Percentiles rank a stretch among this genome's conserved stretches.
phyloP scores from a whole-genome alignment of 345 rosid species.

The Gossypium turneri region DNA sequence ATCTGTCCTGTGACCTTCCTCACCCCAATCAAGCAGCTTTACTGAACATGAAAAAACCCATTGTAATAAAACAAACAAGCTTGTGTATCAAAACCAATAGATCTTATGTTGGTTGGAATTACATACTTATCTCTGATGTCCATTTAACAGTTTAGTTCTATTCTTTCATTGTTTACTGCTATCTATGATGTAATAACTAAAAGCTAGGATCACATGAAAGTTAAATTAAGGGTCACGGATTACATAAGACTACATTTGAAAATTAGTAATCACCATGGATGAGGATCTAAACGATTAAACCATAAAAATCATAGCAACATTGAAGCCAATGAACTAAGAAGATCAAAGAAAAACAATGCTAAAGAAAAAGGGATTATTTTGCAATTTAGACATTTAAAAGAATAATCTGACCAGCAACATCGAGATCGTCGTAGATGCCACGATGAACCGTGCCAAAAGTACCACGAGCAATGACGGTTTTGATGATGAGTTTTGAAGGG shows the following conservation, averaged over 20 bases:
- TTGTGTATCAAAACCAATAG: slow-evolving; percentile 5
- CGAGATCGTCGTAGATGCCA: slow-evolving; percentile 78
- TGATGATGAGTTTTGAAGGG: slow-evolving; percentile 79
- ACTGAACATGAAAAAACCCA: slow-evolving; percentile 39
- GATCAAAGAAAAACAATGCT: neutral
- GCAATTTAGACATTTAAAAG: neutral
- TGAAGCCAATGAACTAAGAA: neutral
- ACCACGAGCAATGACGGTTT: slow-evolving; percentile 88
- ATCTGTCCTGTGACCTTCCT: slow-evolving; percentile 93
- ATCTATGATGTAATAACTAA: slow-evolving; percentile 23
- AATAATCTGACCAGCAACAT: slow-evolving; percentile 78
- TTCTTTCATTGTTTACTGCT: neutral
- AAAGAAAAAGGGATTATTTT: neutral
- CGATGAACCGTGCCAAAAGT: slow-evolving; percentile 98
- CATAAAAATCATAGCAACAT: neutral
- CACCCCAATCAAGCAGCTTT: slow-evolving; percentile 99
- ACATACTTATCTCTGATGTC: neutral
- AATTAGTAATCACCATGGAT: neutral
- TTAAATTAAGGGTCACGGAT: slow-evolving; percentile 35
- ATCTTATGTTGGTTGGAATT: slow-evolving; percentile 7
- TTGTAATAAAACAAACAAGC: neutral
- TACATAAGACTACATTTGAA: slow-evolving; percentile 30
- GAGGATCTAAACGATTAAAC: slow-evolving; percentile 4
- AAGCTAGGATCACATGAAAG: slow-evolving; percentile 53
- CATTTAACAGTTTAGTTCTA: neutral